Base-by-base conservation (phyloP, 2,329 filamentous ascomycete species). In the Niveomyces coronatus region DNA sequence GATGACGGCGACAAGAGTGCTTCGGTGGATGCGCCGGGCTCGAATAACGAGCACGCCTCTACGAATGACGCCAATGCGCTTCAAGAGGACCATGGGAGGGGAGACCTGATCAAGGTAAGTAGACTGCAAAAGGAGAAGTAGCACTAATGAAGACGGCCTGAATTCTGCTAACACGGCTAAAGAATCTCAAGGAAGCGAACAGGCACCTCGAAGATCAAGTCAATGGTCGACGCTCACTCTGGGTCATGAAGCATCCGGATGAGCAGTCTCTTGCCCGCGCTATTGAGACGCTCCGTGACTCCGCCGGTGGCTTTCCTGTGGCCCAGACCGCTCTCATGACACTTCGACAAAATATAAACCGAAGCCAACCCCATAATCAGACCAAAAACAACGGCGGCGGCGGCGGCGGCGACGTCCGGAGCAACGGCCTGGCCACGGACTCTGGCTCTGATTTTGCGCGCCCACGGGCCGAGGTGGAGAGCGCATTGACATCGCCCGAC, bases 141-240 rank as follows among this genome's bases (percentile, higher is more conserved):
- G n/a, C n/a, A n/a, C n/a, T n/a, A n/a, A n/a, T n/a, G n/a, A n/a
- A n/a, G n/a, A n/a, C n/a, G n/a, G n/a, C n/a, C n/a, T n/a, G n/a
- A n/a, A n/a, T n/a, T n/a, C n/a, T n/a, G n/a, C n/a, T n/a, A n/a
- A 35, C n/a, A 24, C 14, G 16, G 13, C 16, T 30, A 15, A 9
- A 61, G 57, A 46, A 49, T 10, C 49, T 61, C n/a, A 53, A 58
- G 20, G 48, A 49, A 8, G 54, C 50, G 2, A 54, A 59, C 41
- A 48, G 53, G 31, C 50, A 58, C 19, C 48, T 62, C 5, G 55
- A 62, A 43, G 55, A 55, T 18, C 57, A 62, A 37, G 50, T 59
- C 43, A 61, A 57, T 42, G 54, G 53, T 30, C 50, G 56, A 4
- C 57, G 53, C 32, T 52, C 55, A 5, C 51, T 61, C 32, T 61